Base-by-base conservation (phyloP, 2,329 filamentous ascomycete genomes). In the Aspergillus hiratsukae region DNA sequence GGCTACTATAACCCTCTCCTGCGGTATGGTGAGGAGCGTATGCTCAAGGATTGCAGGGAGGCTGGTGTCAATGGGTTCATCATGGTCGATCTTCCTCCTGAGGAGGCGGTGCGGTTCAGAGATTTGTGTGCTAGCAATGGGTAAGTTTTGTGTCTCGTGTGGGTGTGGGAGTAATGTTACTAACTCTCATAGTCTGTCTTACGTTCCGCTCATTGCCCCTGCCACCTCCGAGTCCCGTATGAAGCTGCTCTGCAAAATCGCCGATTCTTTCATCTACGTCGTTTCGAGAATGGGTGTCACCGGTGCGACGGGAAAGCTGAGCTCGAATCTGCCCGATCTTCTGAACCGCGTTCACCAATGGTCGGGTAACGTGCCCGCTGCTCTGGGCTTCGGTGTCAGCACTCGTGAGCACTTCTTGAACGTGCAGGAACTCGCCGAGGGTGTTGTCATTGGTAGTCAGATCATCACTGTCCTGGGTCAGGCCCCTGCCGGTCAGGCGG, bases 231-330 rank as follows among this genome's bases (percentile, higher is more conserved):
- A 97, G 66, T 82, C 85, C 62, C 89, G 94, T 68, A 96, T 99
- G 92, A 93, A 90, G 77, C 83, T 97, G 43, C 87, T 99, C 11
- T 99, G 94, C 83, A 87, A 90, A 73, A 93, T 99, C 61, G 94
- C 94, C 69, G 93, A 97, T 76, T 97, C 92, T 3, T 99, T 97
- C 80, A 96, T 99, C 77, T 99, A 99, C 73, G 92, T 99, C 59
- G 94, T 99, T 55, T 97, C 93, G 27, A 84, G 93, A 66, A 95
- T 96, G 88, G 94, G 94, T 66, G 93, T 97, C 55, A 99, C 94
- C 9, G 94, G 94, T 66, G 94, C 91, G 14, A 87, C 87, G 0
- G 92, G 92, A 35, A 86, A 86, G 27, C 78, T 99, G 68, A 96
- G 90, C 74, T 81, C 87, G 48, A 87, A 88, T 57, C 83, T 99